These are phyloP conservation scores for Aspergillus melleus DNA, from an alignment of 2,329 filamentous ascomycete genomes.

Conservation along the genomic window DNA sequence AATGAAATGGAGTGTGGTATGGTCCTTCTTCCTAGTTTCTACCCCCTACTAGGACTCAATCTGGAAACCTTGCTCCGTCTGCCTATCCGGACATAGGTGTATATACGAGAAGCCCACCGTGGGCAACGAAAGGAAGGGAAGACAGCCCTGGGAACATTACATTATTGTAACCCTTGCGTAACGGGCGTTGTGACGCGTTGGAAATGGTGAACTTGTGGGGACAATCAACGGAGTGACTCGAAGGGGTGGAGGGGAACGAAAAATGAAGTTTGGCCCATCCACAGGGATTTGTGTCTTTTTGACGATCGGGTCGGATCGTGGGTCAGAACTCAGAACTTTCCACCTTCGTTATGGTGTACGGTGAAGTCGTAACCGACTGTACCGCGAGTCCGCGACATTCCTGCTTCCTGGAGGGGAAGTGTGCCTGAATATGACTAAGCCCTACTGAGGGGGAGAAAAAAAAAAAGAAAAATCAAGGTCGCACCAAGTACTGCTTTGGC, in stretches of 20 bases:
- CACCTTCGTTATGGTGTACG: not conserved
- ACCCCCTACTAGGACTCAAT: not conserved
- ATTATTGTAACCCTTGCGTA: slow-evolving; percentile 12
- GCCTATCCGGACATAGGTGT: not conserved
- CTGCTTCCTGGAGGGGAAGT: not conserved
- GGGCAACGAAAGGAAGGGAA: not conserved
- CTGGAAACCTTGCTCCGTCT: not conserved
- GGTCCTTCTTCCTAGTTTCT: not conserved
- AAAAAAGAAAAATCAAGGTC: not conserved
- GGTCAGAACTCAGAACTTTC: not conserved
- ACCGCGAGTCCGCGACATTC: not conserved
- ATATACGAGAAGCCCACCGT: not conserved
- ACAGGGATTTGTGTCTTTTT: not conserved
- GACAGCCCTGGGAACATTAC: not conserved
- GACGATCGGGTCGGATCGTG: not conserved
- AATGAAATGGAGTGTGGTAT: not conserved
- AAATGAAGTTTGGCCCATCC: not conserved
- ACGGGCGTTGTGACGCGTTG: slow-evolving; percentile 9
- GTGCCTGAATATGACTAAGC: not conserved
- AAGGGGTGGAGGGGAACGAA: not conserved
- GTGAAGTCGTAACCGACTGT: not conserved
- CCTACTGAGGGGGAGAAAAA: not conserved
- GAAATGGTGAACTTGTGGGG: slow-evolving; percentile 11
- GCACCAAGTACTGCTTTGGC: not conserved
- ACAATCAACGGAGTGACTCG: not conserved